phyloP scores from a whole-genome alignment of 2,329 filamentous ascomycete genomes.

The Fonsecaea pedrosoi region DNA sequence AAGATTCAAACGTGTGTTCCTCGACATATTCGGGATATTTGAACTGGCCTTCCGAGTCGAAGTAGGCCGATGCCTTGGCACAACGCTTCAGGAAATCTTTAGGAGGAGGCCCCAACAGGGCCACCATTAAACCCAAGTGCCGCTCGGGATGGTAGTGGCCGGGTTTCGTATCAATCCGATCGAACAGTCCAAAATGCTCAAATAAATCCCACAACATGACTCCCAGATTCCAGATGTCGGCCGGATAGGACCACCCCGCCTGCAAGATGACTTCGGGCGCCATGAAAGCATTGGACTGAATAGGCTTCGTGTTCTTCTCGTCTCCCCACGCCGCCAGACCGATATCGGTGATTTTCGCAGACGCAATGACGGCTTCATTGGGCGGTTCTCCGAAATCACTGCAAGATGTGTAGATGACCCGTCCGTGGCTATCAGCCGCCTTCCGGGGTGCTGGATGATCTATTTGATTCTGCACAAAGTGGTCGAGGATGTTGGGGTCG shows the following conservation, averaged over 20 bases:
- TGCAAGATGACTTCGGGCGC: slow-evolving; percentile 52
- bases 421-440: slow-evolving; percentile 43
- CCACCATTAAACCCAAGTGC: slow-evolving; percentile 54
- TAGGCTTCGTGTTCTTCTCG: slow-evolving; percentile 52
- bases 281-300: slow-evolving; percentile 55
- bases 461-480: slow-evolving; percentile 46
- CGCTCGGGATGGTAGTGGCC: slow-evolving; percentile 48
- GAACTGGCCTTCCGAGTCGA: slow-evolving; percentile 37
- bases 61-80: slow-evolving; percentile 44
- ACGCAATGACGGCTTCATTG: slow-evolving; percentile 37
- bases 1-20: slow-evolving; percentile 33
- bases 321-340: slow-evolving; percentile 47
- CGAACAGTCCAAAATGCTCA: slow-evolving; percentile 48
- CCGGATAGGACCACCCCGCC: slow-evolving; percentile 48
- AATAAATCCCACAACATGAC: slow-evolving; percentile 51
- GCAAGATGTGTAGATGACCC: slow-evolving; percentile 46
- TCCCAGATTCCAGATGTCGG: slow-evolving; percentile 53
- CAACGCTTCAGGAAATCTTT: slow-evolving; percentile 46
- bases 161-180: slow-evolving; percentile 45
- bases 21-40: slow-evolving; percentile 36
- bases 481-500: slow-evolving; percentile 41
- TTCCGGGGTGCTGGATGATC: slow-evolving; percentile 46
- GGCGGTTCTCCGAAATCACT: slow-evolving; percentile 43
- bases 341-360: slow-evolving; percentile 49
- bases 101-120: slow-evolving; percentile 50